Base-by-base conservation (phyloP, 179 eudicot species). In the Patellifolia procumbens region DNA sequence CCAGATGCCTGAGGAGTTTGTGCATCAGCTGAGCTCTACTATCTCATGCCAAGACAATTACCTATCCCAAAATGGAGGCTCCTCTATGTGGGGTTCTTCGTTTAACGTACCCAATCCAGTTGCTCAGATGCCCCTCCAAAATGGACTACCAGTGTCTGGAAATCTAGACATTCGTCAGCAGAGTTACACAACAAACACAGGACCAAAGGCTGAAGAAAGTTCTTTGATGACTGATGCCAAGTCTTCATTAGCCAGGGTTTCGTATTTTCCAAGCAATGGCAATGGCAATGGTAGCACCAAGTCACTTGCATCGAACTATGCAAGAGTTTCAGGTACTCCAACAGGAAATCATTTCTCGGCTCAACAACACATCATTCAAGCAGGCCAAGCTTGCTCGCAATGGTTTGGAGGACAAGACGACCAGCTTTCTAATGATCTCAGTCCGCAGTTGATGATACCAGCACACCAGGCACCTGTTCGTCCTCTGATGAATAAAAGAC, bases 221-320 rank as follows among this genome's bases (percentile, higher is more conserved):
- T 76, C 85, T 45, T 62, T 81, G 71, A 69, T 77, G 51, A 76
- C 86, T n/a, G 81, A 79, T 76, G 72, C 78, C 68, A 72, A 81
- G 70, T 85, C 81, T 22, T 35, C 79, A 7, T 66, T 80, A 11
- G 70, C 63, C 3, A 73, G 74, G 24, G 72, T 59, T 62, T 70
- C 86, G 35, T 63, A 78, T 73, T n/a, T 81, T 26, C 71, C 70
- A 37, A 73, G 64, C 39, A 66, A 20, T 68, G 72, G 69, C 43
- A 59, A 39, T 62, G 49, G 29, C 78, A 59, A 39, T 62, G 49
- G 29, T 76, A 69, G 49, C 43, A 66, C 49, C 35, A 84, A 78
- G 7, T 79, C 83, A 68, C 65, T 63, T 73, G 53, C 81, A 34
- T 74, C 87, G 19, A 84, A 78, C 69, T 49, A 28, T 68, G 53